Percentiles rank a stretch among this genome's conserved stretches.
phyloP scores from a whole-genome alignment of 148 eudicot genomes.

The Limonium bicolor region DNA sequence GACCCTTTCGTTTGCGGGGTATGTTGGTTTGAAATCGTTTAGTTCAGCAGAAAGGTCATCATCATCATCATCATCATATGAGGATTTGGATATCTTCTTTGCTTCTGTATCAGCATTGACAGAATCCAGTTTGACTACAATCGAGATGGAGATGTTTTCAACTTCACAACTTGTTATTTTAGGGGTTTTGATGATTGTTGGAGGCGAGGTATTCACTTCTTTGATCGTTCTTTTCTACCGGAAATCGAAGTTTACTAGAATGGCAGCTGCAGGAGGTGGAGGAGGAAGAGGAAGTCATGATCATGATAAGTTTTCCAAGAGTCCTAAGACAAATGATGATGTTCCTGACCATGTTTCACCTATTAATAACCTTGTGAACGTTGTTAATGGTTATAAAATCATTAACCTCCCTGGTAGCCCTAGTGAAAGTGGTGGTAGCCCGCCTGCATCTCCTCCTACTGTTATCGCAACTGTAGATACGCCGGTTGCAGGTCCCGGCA shows the following conservation, averaged over 20 bases:
- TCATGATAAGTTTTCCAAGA: too few relatives aligned
- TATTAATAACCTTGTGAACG: too few relatives aligned
- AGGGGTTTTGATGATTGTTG: conserved; percentile 43
- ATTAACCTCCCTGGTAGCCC: too few relatives aligned
- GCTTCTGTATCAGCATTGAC: conserved; percentile 43
- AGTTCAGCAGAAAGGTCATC: conserved; percentile 9
- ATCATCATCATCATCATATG: conserved; percentile 8
- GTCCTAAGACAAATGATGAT: too few relatives aligned
- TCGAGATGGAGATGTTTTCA: conserved; percentile 66
- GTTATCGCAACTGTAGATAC: too few relatives aligned
- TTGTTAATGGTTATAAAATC: too few relatives aligned
- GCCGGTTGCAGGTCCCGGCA: too few relatives aligned
- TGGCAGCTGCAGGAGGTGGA: too few relatives aligned
- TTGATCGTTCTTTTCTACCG: conserved; percentile 29
- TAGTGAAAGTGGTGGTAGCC: too few relatives aligned
- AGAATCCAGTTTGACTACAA: conserved; percentile 53
- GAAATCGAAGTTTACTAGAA: not conserved
- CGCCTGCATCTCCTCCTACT: too few relatives aligned
- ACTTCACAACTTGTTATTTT: conserved; percentile 40
- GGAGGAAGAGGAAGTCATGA: too few relatives aligned
- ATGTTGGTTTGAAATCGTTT: conserved; percentile 9
- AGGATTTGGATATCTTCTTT: conserved; percentile 31
- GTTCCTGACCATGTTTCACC: too few relatives aligned
- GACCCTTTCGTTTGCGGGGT: conserved; percentile 15
- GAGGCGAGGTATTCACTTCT: conserved; percentile 62